Conservation (phyloP, 108 stramenopile species). For the Cyclostephanos tholiformis region DNA sequence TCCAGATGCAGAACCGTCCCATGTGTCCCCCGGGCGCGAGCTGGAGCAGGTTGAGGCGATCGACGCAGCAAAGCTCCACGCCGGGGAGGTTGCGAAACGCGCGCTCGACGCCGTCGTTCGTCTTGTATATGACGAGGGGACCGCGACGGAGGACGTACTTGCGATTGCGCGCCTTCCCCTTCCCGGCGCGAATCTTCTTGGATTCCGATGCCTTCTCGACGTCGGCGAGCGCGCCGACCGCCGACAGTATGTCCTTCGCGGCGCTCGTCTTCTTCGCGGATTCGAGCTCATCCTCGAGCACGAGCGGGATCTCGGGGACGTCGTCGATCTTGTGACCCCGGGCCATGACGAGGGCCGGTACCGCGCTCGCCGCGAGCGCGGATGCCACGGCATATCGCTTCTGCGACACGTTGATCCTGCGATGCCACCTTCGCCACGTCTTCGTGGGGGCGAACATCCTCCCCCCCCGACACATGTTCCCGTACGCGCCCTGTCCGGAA, state of each 20-base stretch:
- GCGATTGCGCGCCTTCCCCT: constrained; percentile 99
- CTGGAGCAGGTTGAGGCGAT: constrained; percentile 95
- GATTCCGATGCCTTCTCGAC: constrained; percentile 96
- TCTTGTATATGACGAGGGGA: constrained; percentile 95
- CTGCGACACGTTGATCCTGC: constrained; percentile 95
- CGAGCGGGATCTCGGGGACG: constrained; percentile 97
- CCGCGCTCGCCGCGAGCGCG: constrained; percentile 96
- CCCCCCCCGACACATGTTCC: constrained; percentile 97
- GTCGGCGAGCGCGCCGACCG: constrained; percentile 93
- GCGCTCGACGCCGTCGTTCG: constrained; percentile 89
- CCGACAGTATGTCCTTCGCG: constrained; percentile 89
- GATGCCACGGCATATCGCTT: constrained; percentile 97
- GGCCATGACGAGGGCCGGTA: constrained; percentile 98
- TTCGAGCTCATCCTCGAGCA: constrained; percentile 85
- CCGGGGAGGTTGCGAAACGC: constrained; percentile 98
- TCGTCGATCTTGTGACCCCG: constrained; percentile 97
- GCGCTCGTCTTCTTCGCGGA: constrained; percentile 88
- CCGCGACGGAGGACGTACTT: constrained; percentile 96
- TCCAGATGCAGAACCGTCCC: constrained; percentile 99
- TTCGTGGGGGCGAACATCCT: constrained; percentile 99
- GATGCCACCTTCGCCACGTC: constrained; percentile 99
- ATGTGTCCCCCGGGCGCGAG: constrained; percentile 99
- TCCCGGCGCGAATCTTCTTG: constrained; percentile 95
- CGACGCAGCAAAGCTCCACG: constrained; percentile 95
- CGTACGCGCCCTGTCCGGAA: constrained; percentile 99